Evolutionary conservation across 1,284 basidiomycete genomes (phyloP), one percentile per base, ranked within the genome.

Genomic region (Fomitopsis pinicola): DNA sequence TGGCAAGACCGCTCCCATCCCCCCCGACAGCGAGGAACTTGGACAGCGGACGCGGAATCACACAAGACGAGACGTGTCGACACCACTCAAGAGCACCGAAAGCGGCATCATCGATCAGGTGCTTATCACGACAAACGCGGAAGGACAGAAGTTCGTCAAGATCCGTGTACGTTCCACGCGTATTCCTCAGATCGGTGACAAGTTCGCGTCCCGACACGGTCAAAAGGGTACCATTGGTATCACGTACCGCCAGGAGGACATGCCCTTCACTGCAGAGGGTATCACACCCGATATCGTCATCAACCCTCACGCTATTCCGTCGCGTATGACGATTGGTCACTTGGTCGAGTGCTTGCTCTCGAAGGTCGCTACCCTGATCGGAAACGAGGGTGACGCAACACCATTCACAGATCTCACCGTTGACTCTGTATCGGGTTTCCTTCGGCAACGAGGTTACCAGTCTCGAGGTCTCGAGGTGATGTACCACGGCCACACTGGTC

Each of bases 181-280:
- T 80, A 87, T 98, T 57, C 97, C 97, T 45, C 95, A 99, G 77
- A 97, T 92, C 59, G 97, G 97, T 53, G 97, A 99, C 84, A 99
- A 99, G 79, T 99, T 99, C 73, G 97, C 97, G 6, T 99, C 97
- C 61, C 92, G 97, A 72, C 97, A 99, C 75, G 97, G 97, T 72
- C 97, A 99, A 78, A 99, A 99, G 81, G 97, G 97, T 79, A 99
- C 97, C 1, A 96, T 98, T 66, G 97, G 97, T 77, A 98, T 99
- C 77, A 98, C 96, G 0, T 99, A 99, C 73, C 89, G 97, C 57
- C 97, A 99, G 75, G 97, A 99, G 76, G 97, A 99, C 75, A 98
- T 99, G 97, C 97, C 97, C 36, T 99, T 99, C 80, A 97, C 95
- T 5, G 87, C 89, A 4, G 95, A 98, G 72, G 97, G 97, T 62